Evolutionary conservation across 78 protist species (phyloP), one percentile per base, ranked within the genome.

Genomic region (Dictyostelium intermedium): DNA sequence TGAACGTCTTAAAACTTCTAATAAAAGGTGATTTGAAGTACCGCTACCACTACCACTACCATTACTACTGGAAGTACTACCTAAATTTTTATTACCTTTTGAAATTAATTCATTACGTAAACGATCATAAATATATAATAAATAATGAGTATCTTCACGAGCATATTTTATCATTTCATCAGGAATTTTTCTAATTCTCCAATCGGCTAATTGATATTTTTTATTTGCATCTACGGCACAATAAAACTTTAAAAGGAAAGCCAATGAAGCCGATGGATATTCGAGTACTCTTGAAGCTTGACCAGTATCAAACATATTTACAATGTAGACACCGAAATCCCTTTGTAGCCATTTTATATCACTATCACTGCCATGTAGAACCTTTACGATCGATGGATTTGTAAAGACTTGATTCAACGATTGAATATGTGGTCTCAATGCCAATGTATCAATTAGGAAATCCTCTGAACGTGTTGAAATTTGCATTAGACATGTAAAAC

Each of bases 271-370:
- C 1, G 85, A 61, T 0, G 96, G 97, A 39, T 81, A 92, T 56
- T 77, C 96, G 2, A 97, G 47, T 14, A 91, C 53, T 37, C 98
- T 63, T 7, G 98, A 91, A 0, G 99, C 99, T 39, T 97, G 98
- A 6, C 99, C 99, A 1, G 99, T 98, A 86, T 99, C 99, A 60
- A 99, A 98, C 96, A 98, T n/a, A 86, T 98, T 98, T 77, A 99
- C 99, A n/a, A 99, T 37, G 95, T 99, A 99, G 30, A 99, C 66
- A 8, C 99, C 99, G 50, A 98, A 97, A 83, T 99, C 99, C 5
- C 98, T 23, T 93, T 99, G 99, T 32, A 99, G 84, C 99, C 99
- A 98, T 66, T 91, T 83, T 16, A 99, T 81, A 61, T 98, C 99
- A 30, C 72, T 50, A 56, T 97, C 98, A 23, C 97, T 95, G 1